Percentiles rank a stretch among this genome's conserved stretches.
These are phyloP conservation scores for Detonula confervacea DNA, from an alignment of 352 stramenopile genomes.

Conservation along the genomic window DNA sequence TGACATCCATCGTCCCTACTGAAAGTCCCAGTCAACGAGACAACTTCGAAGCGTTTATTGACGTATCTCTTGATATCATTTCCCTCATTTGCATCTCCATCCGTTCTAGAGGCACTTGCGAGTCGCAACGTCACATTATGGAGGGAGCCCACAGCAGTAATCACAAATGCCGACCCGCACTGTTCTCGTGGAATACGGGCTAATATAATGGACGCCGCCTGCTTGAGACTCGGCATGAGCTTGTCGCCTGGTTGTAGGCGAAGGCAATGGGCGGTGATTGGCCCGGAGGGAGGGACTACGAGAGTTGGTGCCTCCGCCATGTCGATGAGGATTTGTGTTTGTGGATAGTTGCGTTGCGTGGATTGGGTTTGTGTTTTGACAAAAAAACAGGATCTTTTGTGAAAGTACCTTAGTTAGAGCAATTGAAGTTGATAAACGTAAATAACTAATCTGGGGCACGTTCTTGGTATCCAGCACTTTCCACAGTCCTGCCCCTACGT, in stretches of 20 bases:
- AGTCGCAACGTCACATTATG: constrained; percentile 67
- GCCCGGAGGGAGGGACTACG: constrained; percentile 35
- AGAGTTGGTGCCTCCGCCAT: neutral
- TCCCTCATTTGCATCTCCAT: constrained; percentile 16
- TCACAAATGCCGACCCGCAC: constrained; percentile 63
- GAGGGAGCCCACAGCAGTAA: constrained; percentile 73
- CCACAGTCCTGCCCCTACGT: no score
- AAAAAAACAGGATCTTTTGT: no score
- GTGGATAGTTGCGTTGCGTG: no score
- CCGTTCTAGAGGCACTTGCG: constrained; percentile 60
- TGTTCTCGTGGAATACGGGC: constrained; percentile 24
- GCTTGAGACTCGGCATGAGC: constrained; percentile 58
- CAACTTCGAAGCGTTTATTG: constrained; percentile 59
- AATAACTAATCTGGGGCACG: no score
- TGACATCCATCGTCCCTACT: constrained; percentile 60
- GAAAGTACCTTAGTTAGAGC: no score
- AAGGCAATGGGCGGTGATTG: constrained; percentile 57
- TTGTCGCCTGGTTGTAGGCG: constrained; percentile 61
- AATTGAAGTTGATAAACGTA: no score
- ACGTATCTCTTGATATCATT: constrained; percentile 69
- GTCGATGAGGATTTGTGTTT: no score
- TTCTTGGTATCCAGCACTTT: no score
- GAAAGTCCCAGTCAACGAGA: constrained; percentile 78
- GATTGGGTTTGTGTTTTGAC: no score
- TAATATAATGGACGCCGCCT: constrained; percentile 47